Conservation (phyloP, 2,329 filamentous ascomycete species). For the Microcyclospora pomicola region DNA sequence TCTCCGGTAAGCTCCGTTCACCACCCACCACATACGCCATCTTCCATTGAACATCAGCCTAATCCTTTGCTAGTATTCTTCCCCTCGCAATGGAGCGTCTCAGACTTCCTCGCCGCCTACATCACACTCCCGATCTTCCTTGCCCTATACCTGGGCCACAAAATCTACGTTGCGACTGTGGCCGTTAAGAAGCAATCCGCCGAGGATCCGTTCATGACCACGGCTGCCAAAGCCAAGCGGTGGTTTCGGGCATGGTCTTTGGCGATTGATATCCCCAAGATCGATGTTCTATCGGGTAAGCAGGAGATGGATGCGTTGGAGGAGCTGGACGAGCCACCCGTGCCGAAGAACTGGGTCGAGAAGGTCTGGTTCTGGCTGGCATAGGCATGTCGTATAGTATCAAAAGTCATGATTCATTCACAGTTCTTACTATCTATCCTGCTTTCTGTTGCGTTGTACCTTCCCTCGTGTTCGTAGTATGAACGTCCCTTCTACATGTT, state of each 20-base stretch:
- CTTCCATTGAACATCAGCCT: slow-evolving; percentile 35
- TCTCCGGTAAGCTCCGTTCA: slow-evolving; percentile 22
- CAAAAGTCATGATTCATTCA: too few species aligned
- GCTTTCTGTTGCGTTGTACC: too few species aligned
- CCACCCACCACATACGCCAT: slow-evolving; percentile 23
- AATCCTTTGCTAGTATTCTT: slow-evolving; percentile 43
- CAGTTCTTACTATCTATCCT: too few species aligned
- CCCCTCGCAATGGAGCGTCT: slow-evolving; percentile 30
- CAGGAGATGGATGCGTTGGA: slow-evolving; percentile 32
- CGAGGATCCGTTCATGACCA: neutral
- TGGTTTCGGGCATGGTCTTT: slow-evolving; percentile 22
- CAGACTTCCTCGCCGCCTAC: slow-evolving; percentile 41
- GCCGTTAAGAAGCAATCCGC: slow-evolving; percentile 2
- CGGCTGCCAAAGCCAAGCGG: slow-evolving; percentile 11
- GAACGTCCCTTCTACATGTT: too few species aligned
- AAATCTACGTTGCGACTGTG: slow-evolving; percentile 4
- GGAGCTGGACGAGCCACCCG: slow-evolving; percentile 25
- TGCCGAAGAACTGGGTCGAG: slow-evolving; percentile 30
- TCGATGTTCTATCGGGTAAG: slow-evolving; percentile 34
- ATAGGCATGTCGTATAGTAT: slow-evolving; percentile 7
- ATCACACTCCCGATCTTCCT: slow-evolving; percentile 41
- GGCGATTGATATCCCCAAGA: slow-evolving; percentile 21
- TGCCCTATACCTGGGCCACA: slow-evolving; percentile 26
- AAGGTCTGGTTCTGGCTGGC: slow-evolving; percentile 35
- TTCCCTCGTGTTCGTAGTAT: too few species aligned